Base-by-base conservation (phyloP, 805 yeast species). In the Nakazawaea siamensis region DNA sequence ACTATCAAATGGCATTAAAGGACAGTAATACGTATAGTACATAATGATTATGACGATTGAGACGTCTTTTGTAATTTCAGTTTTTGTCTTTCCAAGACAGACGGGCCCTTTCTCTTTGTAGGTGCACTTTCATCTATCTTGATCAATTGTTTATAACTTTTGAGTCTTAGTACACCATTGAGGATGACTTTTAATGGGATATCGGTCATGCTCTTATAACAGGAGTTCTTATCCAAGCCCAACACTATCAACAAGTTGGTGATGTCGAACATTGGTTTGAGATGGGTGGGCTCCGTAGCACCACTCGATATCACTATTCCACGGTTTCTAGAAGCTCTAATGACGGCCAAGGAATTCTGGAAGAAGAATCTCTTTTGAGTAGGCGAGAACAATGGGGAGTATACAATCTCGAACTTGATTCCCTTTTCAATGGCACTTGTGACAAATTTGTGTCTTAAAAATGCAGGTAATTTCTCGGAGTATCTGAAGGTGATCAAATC, bases 371-470 rank as follows among this genome's bases (percentile, higher is more conserved):
- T 66, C 42, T 90, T 32, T 5, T 8, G 17, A 16, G 19, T 12
- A 7, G 56, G 43, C 9, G 60, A 56, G 24, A 81, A 55, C 28
- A 77, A 64, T 21, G 73, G 62, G 6, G 70, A 53, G 56, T 90
- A 90, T 30, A 74, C 68, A 7, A 92, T 68, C 52, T 92, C 98
- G 43, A 92, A 71, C 44, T 76, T 75, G 18, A 86, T 70, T 2
- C 97, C 97, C 33, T 86, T 71, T 14, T 79, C 80, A 3, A 84
- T 66, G 1, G 94, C 96, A 27, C 86, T 76, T 28, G 95, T 82
- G 7, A 86, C 67, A 1, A 85, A 75, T 47, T 87, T 86, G 58
- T 87, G 95, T 47, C 81, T 81, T 44, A 92, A 60, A 51, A 76
- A 84, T 43, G 74, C 78, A 0, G 94, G 90, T 31, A 86, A 57